These are phyloP conservation scores for Sporobolus alterniflorus DNA, from an alignment of 202 grass and related monocot genomes.

Conservation along the genomic window DNA sequence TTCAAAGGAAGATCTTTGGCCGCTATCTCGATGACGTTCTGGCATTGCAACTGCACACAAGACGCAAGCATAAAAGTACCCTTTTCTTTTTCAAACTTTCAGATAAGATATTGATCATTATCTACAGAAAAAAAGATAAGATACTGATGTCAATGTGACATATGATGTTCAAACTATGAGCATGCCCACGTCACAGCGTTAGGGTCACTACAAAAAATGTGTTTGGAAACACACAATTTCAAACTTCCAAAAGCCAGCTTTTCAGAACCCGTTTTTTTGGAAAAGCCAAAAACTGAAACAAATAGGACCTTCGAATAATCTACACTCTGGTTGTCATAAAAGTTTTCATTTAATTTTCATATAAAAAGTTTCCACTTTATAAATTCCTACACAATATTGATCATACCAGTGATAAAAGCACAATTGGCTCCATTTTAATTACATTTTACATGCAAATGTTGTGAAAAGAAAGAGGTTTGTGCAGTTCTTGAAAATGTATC, in stretches of 20 bases:
- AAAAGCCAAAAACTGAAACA: background rate
- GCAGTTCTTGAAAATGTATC: background rate
- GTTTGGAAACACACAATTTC: background rate
- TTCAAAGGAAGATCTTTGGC: conserved; percentile 17
- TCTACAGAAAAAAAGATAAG: too few species aligned
- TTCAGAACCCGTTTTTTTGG: too few species aligned
- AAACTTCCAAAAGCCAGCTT: too few species aligned
- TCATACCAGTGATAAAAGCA: conserved; percentile 4
- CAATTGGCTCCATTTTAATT: background rate
- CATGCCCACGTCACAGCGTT: background rate
- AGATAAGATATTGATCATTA: background rate
- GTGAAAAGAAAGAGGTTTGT: background rate
- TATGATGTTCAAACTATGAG: background rate
- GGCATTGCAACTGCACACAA: background rate
- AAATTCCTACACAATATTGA: conserved; percentile 21
- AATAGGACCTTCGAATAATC: background rate
- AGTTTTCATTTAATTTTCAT: too few species aligned
- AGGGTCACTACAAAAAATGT: background rate
- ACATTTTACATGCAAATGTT: conserved; percentile 10
- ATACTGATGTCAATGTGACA: background rate
- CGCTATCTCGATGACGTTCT: conserved; percentile 24
- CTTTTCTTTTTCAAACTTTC: background rate
- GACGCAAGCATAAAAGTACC: background rate
- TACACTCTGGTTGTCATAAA: background rate
- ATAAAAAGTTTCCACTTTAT: background rate